Base-by-base conservation (phyloP, 1,284 basidiomycete species). In the Polyporus tsugae region DNA sequence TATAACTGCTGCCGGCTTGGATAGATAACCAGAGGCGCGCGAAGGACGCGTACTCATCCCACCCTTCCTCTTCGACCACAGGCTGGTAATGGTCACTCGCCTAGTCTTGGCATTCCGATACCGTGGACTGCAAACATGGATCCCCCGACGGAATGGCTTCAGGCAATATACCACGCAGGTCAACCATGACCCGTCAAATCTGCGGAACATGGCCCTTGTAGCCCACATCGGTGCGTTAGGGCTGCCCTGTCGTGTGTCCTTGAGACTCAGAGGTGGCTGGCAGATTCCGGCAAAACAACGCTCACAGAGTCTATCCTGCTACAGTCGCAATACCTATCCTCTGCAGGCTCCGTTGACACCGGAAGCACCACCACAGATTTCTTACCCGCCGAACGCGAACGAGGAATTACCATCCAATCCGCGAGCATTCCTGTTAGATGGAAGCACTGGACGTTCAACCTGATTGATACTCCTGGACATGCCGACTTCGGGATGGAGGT, bases 401-500 rank as follows among this genome's bases (percentile, higher is more conserved):
- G 95, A 60, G 95, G 95, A 5, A 97, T 97, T 71, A 97, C 95
- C 1, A 95, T 97, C 69, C 95, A 97, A 76, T 94, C 93, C 19
- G 95, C 95, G 15, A 95, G 94, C 78, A 95, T 97, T 64, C 95
- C 95, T 0, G 92, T 96, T n/a, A 86, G 88, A 78, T 97, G 95
- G 95, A 89, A 91, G 76, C 78, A 88, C 70, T 94, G 92, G 88
- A 89, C 86, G 4, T 93, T 95, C 80, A 96, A 96, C 74, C 86
- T 97, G 46, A 91, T 97, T 61, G 95, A 97, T 76, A 97, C 95
- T 6, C 95, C 95, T 7, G 95, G 95, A 19, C 95, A 97, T 79
- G 94, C 95, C 7, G 95, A 97, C 79, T 97, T 97, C 80, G 95
- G 95, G 2, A 96, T 97, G 92, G 95, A 97, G 75, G 95, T 97